Conservation (phyloP, 768 basidiomycete species). For the Tricholoma furcatifolium region DNA sequence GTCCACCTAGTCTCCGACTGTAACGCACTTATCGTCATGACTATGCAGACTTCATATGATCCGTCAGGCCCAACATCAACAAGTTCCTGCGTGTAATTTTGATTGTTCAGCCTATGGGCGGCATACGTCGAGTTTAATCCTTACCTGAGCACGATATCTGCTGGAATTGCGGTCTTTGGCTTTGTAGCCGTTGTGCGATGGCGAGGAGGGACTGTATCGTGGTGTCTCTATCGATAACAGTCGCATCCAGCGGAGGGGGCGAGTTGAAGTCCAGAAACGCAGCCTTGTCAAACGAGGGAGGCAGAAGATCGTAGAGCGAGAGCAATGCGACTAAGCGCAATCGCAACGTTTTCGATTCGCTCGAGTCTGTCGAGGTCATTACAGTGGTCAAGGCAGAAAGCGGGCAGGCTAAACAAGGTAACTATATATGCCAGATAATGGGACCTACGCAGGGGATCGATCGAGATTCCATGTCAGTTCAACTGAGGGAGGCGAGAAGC, state of each 20-base stretch:
- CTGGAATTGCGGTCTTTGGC: slow-evolving; percentile 1
- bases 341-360: slow-evolving; percentile 13
- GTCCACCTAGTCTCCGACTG: background rate
- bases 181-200: slow-evolving; percentile 14
- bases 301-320: slow-evolving; percentile 20
- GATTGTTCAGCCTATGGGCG: background rate
- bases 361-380: slow-evolving; percentile 10
- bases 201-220: slow-evolving; percentile 10
- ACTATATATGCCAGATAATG: background rate
- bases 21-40: background rate
- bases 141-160: background rate
- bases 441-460: background rate
- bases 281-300: slow-evolving; percentile 15
- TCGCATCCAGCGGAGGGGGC: slow-evolving; percentile 14
- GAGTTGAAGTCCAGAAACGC: slow-evolving; percentile 19
- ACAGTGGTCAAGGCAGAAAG: background rate
- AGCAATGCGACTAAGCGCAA: slow-evolving; percentile 18
- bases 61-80: background rate
- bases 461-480: slow-evolving; percentile 3
- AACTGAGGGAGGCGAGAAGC: slow-evolving; percentile 3
- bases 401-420: background rate
- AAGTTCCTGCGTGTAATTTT: background rate
- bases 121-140: background rate
- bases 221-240: slow-evolving; percentile 15
- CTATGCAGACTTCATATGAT: background rate